Percentiles rank a stretch among this genome's conserved stretches.
Evolutionary conservation across 2,329 filamentous ascomycete genomes (phyloP).

Genomic region (Venturia pyrina): DNA sequence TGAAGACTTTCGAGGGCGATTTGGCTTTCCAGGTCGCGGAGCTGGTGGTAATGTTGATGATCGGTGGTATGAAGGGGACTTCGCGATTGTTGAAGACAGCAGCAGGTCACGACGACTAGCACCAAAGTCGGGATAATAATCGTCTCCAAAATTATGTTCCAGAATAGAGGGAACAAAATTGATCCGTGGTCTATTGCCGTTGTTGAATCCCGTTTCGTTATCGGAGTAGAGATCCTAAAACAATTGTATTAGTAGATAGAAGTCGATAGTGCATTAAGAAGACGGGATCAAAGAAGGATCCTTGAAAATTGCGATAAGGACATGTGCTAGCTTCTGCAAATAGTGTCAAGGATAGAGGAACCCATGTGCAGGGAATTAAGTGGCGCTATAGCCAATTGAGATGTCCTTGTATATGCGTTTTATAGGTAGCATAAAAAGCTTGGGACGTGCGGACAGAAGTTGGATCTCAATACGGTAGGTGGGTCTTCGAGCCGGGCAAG

Average conservation of each 20-base stretch:
- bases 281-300: not conserved
- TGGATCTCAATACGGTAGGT: not conserved
- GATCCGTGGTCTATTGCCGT: conserved; percentile 24
- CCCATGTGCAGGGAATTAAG: not conserved
- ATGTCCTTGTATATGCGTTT: not conserved
- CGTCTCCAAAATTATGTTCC: conserved; percentile 55
- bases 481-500: not conserved
- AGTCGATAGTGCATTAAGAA: conserved; percentile 12
- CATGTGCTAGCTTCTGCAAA: not conserved
- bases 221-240: conserved; percentile 25
- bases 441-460: not conserved
- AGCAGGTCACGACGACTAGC: conserved; percentile 64
- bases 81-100: conserved; percentile 72
- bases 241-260: conserved; percentile 19
- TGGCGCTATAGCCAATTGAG: not conserved
- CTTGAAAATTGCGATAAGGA: not conserved
- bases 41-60: conserved; percentile 82
- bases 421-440: not conserved
- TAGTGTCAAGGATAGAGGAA: not conserved
- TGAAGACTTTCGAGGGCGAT: conserved; percentile 73
- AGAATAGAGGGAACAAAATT: conserved; percentile 43
- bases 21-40: conserved; percentile 61
- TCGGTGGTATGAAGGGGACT: conserved; percentile 73
- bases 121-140: conserved; percentile 34
- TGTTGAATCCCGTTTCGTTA: conserved; percentile 24